Conservation (phyloP, 768 basidiomycete genomes). For the Russula olivacea region DNA sequence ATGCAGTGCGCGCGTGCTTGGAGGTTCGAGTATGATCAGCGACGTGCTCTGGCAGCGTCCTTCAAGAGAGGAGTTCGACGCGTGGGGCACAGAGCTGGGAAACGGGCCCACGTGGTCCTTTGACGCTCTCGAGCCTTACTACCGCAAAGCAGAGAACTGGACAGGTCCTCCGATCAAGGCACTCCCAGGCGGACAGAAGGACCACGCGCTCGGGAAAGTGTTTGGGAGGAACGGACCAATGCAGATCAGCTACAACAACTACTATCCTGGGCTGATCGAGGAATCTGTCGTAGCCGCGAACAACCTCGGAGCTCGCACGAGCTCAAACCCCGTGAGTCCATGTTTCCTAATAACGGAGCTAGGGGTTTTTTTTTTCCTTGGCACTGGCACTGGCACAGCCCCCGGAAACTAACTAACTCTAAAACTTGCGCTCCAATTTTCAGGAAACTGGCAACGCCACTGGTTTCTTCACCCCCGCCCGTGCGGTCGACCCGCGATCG, state of each 20-base stretch:
- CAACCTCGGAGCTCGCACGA: constrained; percentile 14
- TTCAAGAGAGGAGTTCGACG: constrained; percentile 21
- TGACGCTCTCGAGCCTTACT: constrained; percentile 21
- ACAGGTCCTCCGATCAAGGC: constrained; percentile 15
- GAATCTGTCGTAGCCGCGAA: constrained; percentile 22
- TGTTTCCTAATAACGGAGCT: neutral
- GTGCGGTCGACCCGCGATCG: constrained; percentile 23
- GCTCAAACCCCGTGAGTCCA: constrained; percentile 18
- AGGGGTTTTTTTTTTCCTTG: neutral
- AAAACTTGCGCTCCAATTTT: neutral
- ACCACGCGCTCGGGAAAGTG: constrained; percentile 1
- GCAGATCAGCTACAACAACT: constrained; percentile 24
- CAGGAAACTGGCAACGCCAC: constrained; percentile 21
- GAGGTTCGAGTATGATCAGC: constrained; percentile 25
- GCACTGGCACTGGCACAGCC: neutral
- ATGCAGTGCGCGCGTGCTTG: constrained; percentile 19
- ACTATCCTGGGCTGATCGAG: constrained; percentile 20
- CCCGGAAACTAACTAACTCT: neutral
- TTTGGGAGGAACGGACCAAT: constrained; percentile 18
- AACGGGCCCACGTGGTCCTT: constrained; percentile 21
- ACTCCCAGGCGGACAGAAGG: constrained; percentile 14
- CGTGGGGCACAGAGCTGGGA: constrained; percentile 20
- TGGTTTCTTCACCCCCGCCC: constrained; percentile 22
- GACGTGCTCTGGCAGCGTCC: constrained; percentile 25
- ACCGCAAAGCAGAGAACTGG: constrained; percentile 23